Evolutionary conservation across 2,329 filamentous ascomycete species (phyloP), one percentile per base, ranked within the genome.

Genomic region (Cladosporium sp.): DNA sequence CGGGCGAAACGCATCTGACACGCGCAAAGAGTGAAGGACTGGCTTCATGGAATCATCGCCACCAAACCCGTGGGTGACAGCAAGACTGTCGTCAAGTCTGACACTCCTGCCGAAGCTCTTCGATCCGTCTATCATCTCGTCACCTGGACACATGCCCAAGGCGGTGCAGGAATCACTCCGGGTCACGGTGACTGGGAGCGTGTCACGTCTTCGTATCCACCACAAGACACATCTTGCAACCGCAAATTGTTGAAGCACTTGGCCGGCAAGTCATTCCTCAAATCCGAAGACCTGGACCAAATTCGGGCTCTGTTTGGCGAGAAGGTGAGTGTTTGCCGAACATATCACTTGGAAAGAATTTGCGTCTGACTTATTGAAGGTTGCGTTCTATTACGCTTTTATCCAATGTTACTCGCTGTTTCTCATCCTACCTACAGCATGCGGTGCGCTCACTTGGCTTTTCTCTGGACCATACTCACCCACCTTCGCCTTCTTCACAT

Each of bases 361-460:
- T n/a, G n/a, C n/a, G n/a, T n/a, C n/a, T n/a, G n/a, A n/a, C n/a
- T n/a, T n/a, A n/a, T n/a, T n/a, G n/a, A n/a, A n/a, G 39, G 45
- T 48, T 12, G 45, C 45, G 2, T 48, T 48, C 37, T 48, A 48
- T n/a, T 48, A 41, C 15, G 45, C 45, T 15, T 48, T 48, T 13
- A 48, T 48, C 13, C 45, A 48, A 34, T 48, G 45, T 17, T 48
- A 48, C 27, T 48, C 45, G 4, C 17, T 48, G n/a, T 48, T 48
- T 27, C 37, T 48, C 13, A 41, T 48, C 18, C 7, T 48, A n/a
- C 45, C 45, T 13, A 48, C 45, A 17, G 27, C 20, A 2, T 48
- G 45, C 17, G 45, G 45, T 4, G 24, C 39, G 15, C n/a, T 48
- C 3, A 48, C 45, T 4, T 48, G 45, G 45, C 36, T 48, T n/a